Evolutionary conservation across 2,329 filamentous ascomycete genomes (phyloP), one percentile per base, ranked within the genome.

Genomic region (Bipolaris oryzae): DNA sequence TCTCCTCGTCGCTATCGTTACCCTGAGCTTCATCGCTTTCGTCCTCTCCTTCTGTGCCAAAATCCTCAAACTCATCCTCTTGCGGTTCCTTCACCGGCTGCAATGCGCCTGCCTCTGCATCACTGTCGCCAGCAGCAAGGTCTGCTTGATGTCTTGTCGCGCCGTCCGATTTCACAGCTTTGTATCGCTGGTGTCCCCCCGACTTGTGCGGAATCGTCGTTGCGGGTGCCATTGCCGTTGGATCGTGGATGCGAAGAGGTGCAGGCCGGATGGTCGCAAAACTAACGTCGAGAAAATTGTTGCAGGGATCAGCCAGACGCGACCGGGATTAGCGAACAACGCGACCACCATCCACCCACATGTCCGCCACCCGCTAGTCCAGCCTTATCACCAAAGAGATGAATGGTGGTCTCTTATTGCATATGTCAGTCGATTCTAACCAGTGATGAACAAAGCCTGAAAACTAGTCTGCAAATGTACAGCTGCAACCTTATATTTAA

Each of bases 261-360:
- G 55, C 58, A 25, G 48, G 45, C 47, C 10, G 52, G 56, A 46
- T 46, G 33, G 50, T 61, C 63, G 64, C 61, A 63, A 72, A 69
- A 68, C 58, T 66, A 52, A 61, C 42, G 60, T 61, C 55, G 52
- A 53, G 58, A 70, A 74, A 74, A 71, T 69, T 69, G 63, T 71
- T 71, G 67, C 69, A 72, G 66, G 72, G 70, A 63, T 69, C 35
- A 49, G 62, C 65, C 54, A 31, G 45, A 44, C 48, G 53, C 38
- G 53, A 55, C 57, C 51, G 60, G 60, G 50, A 50, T 57, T 57
- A 63, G 62, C 60, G 62, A 66, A 49, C 20, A 41, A n/a, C 39
- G 61, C 35, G 43, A 63, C 66, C 61, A 45, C 59, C 58, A 57
- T 37, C 44, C 41, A 31, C 28, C 13, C 28, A 11, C 28, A 31